phyloP scores from a whole-genome alignment of 345 rosid species.

The Conringia planisiliqua region DNA sequence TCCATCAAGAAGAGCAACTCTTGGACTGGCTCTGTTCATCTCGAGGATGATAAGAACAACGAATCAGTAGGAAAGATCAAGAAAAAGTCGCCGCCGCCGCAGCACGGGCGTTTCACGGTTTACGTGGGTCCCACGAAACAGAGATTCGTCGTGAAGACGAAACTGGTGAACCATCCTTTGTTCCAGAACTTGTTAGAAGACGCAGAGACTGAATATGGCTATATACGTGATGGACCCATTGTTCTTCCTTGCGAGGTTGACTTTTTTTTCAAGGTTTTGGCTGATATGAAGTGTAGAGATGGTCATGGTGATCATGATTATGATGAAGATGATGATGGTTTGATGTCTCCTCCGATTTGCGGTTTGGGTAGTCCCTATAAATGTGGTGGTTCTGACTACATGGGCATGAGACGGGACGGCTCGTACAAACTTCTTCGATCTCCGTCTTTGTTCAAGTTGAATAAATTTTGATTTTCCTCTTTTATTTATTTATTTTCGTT shows the following conservation, averaged over 20 bases:
- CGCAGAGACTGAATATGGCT: constrained; percentile 68
- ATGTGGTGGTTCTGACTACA: constrained; percentile 31
- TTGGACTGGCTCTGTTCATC: constrained; percentile 27
- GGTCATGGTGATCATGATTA: not conserved
- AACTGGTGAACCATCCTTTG: constrained; percentile 61
- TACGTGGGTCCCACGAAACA: constrained; percentile 64
- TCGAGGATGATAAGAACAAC: not conserved
- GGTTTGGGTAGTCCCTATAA: constrained; percentile 23
- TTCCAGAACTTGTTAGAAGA: constrained; percentile 73
- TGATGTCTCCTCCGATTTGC: constrained; percentile 15
- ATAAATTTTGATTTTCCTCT: constrained; percentile 13
- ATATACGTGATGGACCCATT: constrained; percentile 56
- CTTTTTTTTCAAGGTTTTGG: constrained; percentile 53
- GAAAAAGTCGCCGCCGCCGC: constrained; percentile 33
- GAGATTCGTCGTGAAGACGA: constrained; percentile 48
- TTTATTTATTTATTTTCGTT: not conserved
- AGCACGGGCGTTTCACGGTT: constrained; percentile 63
- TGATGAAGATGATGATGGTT: constrained; percentile 24
- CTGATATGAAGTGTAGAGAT: constrained; percentile 41
- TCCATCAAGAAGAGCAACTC: constrained; percentile 49
- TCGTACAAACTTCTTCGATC: constrained; percentile 43
- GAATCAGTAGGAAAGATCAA: not conserved
- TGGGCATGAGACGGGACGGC: constrained; percentile 19
- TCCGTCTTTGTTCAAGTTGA: constrained; percentile 39
- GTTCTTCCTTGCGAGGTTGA: constrained; percentile 73